Percentiles rank a stretch among this genome's conserved stretches.
phyloP scores from a whole-genome alignment of 1,284 basidiomycete species.

The Cutaneotrichosporon mucoides region DNA sequence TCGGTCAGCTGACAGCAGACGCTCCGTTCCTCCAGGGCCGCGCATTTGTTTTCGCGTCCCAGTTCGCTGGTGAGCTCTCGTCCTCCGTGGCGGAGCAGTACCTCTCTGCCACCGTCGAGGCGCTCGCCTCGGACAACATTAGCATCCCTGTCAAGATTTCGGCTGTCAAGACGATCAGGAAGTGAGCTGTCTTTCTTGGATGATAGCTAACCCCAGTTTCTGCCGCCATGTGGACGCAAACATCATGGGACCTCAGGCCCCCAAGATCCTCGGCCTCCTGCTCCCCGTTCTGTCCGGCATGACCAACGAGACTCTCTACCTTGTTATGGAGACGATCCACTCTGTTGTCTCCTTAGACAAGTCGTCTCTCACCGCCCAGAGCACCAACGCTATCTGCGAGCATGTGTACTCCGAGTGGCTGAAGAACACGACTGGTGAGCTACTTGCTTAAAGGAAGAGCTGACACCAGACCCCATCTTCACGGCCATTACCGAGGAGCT shows the following conservation, averaged over 20 bases:
- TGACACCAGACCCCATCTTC: constrained; percentile 71
- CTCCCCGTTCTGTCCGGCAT: constrained; percentile 76
- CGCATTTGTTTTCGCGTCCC: constrained; percentile 89
- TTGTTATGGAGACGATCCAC: constrained; percentile 80
- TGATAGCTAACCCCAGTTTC: constrained; percentile 41
- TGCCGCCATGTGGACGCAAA: constrained; percentile 54
- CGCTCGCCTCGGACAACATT: constrained; percentile 68
- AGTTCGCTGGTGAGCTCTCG: constrained; percentile 73
- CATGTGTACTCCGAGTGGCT: constrained; percentile 73
- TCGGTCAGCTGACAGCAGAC: constrained; percentile 47
- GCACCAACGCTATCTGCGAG: constrained; percentile 61
- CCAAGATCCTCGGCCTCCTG: constrained; percentile 73
- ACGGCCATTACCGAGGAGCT: constrained; percentile 82
- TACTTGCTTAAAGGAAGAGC: neutral
- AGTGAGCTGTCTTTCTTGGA: constrained; percentile 55
- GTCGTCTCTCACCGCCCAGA: constrained; percentile 62
- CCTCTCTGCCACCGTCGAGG: constrained; percentile 75
- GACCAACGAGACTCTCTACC: constrained; percentile 81
- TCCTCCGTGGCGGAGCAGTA: constrained; percentile 71
- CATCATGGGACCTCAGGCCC: constrained; percentile 61
- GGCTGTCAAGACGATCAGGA: constrained; percentile 84
- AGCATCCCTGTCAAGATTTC: constrained; percentile 85
- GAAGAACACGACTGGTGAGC: constrained; percentile 71
- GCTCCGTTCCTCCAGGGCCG: constrained; percentile 88
- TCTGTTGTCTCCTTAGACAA: constrained; percentile 71